These are phyloP conservation scores for Musa troglodytarum DNA, from an alignment of 176 grass and related monocot species.

Conservation along the genomic window DNA sequence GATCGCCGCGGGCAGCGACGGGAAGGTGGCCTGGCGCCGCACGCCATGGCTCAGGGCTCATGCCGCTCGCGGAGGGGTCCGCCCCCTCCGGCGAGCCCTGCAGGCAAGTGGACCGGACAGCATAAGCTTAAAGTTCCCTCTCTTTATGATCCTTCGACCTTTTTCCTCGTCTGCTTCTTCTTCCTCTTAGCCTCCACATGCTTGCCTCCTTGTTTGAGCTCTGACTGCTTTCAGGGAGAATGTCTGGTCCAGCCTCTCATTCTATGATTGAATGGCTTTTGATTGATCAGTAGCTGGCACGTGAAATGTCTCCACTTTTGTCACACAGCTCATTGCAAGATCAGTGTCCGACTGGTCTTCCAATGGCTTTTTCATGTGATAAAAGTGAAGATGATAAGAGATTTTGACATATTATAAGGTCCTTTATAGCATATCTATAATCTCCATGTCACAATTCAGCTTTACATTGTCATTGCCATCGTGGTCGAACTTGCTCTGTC, in stretches of 20 bases:
- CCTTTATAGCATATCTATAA: not conserved
- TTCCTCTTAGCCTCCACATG: not conserved
- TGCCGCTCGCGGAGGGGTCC: slow-evolving; percentile 64
- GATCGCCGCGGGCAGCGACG: slow-evolving; percentile 82
- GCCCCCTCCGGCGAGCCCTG: slow-evolving; percentile 78
- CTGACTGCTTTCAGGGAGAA: not conserved
- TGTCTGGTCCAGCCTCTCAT: slow-evolving; percentile 10
- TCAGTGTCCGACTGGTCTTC: too few species aligned
- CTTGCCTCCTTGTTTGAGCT: not conserved
- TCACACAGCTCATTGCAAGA: not conserved
- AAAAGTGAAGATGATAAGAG: too few species aligned
- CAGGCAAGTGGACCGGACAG: slow-evolving; percentile 45
- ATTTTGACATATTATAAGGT: not conserved
- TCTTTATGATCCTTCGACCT: not conserved
- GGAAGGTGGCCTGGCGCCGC: slow-evolving; percentile 80
- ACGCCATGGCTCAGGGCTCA: slow-evolving; percentile 92
- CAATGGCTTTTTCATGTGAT: too few species aligned
- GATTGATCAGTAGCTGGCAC: not conserved
- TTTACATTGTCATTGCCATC: slow-evolving; percentile 3
- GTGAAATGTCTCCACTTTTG: not conserved
- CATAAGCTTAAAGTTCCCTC: not conserved
- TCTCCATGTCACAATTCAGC: too few species aligned
- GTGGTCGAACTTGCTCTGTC: not conserved
- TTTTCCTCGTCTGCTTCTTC: too few species aligned
- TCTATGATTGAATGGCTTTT: not conserved